These are phyloP conservation scores for Aeschynomene evenia DNA, from an alignment of 306 rosid species.

Conservation along the genomic window DNA sequence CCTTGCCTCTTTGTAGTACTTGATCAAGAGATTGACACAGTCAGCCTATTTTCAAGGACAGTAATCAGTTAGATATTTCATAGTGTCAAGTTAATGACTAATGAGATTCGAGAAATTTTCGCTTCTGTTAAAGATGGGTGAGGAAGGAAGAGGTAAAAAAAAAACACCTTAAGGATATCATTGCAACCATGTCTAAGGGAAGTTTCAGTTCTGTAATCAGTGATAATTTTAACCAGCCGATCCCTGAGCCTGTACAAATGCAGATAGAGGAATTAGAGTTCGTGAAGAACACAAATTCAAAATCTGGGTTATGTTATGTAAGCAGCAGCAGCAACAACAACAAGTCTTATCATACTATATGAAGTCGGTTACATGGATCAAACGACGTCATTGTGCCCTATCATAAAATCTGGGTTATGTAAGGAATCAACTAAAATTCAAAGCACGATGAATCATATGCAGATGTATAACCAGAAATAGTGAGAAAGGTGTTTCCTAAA, in stretches of 20 bases:
- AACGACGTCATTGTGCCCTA: too few species aligned
- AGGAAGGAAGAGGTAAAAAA: background rate
- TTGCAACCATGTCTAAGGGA: constrained; percentile 97
- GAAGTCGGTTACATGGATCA: too few species aligned
- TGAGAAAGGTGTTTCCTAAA: background rate
- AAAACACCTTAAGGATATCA: constrained; percentile 84
- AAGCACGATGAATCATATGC: background rate
- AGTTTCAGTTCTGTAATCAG: constrained; percentile 96
- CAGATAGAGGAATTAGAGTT: constrained; percentile 9
- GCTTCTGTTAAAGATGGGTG: background rate
- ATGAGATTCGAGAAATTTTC: constrained; percentile 12
- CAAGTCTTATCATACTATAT: too few species aligned
- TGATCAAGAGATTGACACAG: constrained; percentile 76
- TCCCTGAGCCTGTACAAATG: constrained; percentile 75
- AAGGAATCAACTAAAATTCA: background rate
- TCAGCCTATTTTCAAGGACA: constrained; percentile 68
- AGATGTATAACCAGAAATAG: constrained; percentile 21
- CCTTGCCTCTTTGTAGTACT: constrained; percentile 87
- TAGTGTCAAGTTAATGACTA: constrained; percentile 6
- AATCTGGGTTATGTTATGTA: too few species aligned
- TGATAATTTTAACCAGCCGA: constrained; percentile 85
- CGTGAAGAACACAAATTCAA: constrained; percentile 9
- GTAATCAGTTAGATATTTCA: constrained; percentile 23
- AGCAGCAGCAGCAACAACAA: too few species aligned
- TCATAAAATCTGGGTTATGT: too few species aligned